Evolutionary conservation across 2,329 filamentous ascomycete species (phyloP).

Genomic region (Microcyclosporella mali): DNA sequence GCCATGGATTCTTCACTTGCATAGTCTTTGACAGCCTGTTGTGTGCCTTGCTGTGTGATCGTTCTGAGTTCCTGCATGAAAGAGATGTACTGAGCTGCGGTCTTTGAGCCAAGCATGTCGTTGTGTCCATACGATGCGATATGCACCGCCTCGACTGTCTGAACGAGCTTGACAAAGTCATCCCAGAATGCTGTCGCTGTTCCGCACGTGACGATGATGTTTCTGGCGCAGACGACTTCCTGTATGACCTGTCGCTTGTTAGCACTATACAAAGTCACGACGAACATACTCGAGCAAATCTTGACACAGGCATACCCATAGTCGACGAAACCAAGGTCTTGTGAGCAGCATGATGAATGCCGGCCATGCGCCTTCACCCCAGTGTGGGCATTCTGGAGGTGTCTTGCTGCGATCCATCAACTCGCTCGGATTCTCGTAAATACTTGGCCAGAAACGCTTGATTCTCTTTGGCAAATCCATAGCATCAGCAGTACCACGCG

Average conservation of each 20-base stretch:
- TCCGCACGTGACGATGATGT: slow-evolving; percentile 15
- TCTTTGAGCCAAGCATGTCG: slow-evolving; percentile 13
- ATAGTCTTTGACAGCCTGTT: slow-evolving; percentile 16
- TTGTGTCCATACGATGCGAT: slow-evolving; percentile 6
- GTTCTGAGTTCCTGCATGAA: slow-evolving; percentile 17
- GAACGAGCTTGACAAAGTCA: slow-evolving; percentile 14
- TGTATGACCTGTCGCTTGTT: slow-evolving; percentile 5
- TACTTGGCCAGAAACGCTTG: slow-evolving; percentile 13
- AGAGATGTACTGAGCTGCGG: slow-evolving; percentile 13
- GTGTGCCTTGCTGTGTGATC: slow-evolving; percentile 12
- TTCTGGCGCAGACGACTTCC: slow-evolving; percentile 16
- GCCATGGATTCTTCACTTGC: slow-evolving; percentile 14
- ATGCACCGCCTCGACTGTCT: slow-evolving; percentile 10
- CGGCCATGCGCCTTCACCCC: slow-evolving; percentile 13
- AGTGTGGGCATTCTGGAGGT: slow-evolving; percentile 10
- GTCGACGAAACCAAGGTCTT: slow-evolving; percentile 13
- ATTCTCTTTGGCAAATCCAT: slow-evolving; percentile 16
- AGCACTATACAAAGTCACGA: too few relatives aligned
- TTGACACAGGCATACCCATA: slow-evolving; percentile 14
- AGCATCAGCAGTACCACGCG: slow-evolving; percentile 8
- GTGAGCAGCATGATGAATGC: slow-evolving; percentile 13
- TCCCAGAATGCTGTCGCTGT: slow-evolving; percentile 13
- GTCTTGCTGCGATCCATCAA: slow-evolving; percentile 11
- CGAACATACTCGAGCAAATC: too few relatives aligned
- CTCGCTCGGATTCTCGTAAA: slow-evolving; percentile 11